Percentiles rank a stretch among this genome's conserved stretches.
Evolutionary conservation across 2,329 filamentous ascomycete genomes (phyloP).

Genomic region (Gnomoniopsis sp.): DNA sequence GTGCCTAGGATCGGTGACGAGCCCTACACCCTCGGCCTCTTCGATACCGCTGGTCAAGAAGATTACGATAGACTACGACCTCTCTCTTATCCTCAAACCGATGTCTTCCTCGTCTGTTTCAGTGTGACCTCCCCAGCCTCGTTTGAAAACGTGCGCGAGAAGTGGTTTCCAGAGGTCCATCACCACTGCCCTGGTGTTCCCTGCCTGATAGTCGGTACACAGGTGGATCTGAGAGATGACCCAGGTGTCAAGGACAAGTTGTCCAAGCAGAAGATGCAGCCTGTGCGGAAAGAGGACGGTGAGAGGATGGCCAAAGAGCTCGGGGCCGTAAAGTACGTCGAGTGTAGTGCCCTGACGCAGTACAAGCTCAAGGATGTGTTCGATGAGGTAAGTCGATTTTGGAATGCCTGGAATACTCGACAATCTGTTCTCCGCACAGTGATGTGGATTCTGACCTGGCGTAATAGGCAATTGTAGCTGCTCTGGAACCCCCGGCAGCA

Average conservation of each 20-base stretch:
- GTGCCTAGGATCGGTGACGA: constrained; percentile 89
- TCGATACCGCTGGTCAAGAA: constrained; percentile 98
- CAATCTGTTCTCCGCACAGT: not conserved
- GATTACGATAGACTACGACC: constrained; percentile 98
- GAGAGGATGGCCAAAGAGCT: constrained; percentile 96
- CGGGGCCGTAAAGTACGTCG: constrained; percentile 97
- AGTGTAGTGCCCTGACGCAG: constrained; percentile 96
- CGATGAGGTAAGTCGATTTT: constrained; percentile 71
- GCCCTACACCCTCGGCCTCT: constrained; percentile 93
- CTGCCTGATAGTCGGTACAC: constrained; percentile 95
- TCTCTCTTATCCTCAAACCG: constrained; percentile 95
- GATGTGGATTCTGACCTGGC: constrained; percentile 3
- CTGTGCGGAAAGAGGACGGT: constrained; percentile 87
- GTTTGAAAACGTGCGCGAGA: constrained; percentile 98
- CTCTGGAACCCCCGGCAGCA: constrained; percentile 74
- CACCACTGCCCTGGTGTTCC: constrained; percentile 98
- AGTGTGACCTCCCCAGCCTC: constrained; percentile 96
- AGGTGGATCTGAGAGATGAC: constrained; percentile 94
- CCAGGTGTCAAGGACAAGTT: constrained; percentile 84
- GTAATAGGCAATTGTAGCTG: constrained; percentile 84
- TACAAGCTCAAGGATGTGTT: constrained; percentile 99
- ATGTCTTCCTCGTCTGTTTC: constrained; percentile 98
- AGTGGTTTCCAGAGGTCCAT: constrained; percentile 98
- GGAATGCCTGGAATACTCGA: not conserved
- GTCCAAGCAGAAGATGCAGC: constrained; percentile 91